phyloP scores from a whole-genome alignment of 1,139 yeast genomes.

The Cylindricascospora bacillispora region DNA sequence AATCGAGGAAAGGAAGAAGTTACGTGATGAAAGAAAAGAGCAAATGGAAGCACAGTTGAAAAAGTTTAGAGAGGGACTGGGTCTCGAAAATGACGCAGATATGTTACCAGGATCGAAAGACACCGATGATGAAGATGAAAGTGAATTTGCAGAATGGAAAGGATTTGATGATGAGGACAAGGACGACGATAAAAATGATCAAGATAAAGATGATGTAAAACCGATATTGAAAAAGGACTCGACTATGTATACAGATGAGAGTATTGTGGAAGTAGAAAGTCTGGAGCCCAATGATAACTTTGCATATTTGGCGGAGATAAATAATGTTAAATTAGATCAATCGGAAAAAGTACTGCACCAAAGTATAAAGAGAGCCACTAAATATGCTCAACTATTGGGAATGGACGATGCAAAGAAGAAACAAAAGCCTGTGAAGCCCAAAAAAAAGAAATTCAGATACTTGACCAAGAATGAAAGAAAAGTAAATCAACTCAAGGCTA shows the following conservation, averaged over 20 bases:
- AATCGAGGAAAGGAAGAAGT: slow-evolving; percentile 61
- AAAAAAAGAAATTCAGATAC: slow-evolving; percentile 78
- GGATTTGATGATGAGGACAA: slow-evolving; percentile 29
- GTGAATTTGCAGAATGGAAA: slow-evolving; percentile 29
- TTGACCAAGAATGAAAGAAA: slow-evolving; percentile 69
- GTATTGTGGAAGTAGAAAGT: slow-evolving; percentile 43
- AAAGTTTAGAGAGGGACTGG: slow-evolving; percentile 43
- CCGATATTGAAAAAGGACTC: slow-evolving; percentile 31
- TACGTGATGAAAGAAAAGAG: slow-evolving; percentile 49
- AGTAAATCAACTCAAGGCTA: slow-evolving; percentile 48
- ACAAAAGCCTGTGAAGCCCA: slow-evolving; percentile 27
- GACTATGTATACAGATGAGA: slow-evolving; percentile 33
- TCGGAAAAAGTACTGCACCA: slow-evolving; percentile 50
- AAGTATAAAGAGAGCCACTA: slow-evolving; percentile 57
- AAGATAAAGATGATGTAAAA: slow-evolving; percentile 16
- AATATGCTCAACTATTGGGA: slow-evolving; percentile 57
- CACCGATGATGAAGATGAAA: slow-evolving; percentile 15
- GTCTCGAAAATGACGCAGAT: slow-evolving; percentile 28
- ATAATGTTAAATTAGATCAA: slow-evolving; percentile 49
- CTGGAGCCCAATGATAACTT: slow-evolving; percentile 43
- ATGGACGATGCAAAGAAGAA: slow-evolving; percentile 26
- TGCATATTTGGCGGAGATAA: slow-evolving; percentile 44
- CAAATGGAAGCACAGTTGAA: slow-evolving; percentile 52
- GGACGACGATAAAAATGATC: slow-evolving; percentile 9
- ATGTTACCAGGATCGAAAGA: slow-evolving; percentile 26